Percentiles rank a stretch among this genome's conserved stretches.
phyloP scores from a whole-genome alignment of 805 yeast species.

The Metschnikowia amazonensis region DNA sequence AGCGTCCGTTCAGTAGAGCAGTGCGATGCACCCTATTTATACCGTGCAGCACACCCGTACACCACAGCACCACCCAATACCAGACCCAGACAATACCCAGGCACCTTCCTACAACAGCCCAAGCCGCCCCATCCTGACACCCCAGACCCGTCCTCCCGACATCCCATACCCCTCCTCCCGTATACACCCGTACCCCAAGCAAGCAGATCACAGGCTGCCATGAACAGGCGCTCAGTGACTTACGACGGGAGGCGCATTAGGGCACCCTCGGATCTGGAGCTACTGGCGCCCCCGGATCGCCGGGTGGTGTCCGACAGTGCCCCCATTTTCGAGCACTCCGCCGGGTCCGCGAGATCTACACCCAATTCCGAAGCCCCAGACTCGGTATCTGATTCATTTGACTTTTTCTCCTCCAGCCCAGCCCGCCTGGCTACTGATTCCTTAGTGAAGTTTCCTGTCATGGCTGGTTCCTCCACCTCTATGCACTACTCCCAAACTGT shows the following conservation, averaged over 20 bases:
- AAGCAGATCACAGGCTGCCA: not conserved
- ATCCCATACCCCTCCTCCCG: too few species aligned
- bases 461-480: not conserved
- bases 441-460: not conserved
- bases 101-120: too few species aligned
- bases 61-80: too few species aligned
- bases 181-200: too few species aligned
- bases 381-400: conserved; percentile 9
- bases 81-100: too few species aligned
- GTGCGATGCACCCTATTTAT: too few species aligned
- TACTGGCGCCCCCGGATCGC: not conserved
- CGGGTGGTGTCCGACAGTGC: not conserved
- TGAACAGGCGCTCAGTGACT: conserved; percentile 18
- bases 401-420: conserved; percentile 7
- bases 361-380: conserved; percentile 2
- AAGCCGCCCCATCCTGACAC: too few species aligned
- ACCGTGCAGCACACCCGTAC: too few species aligned
- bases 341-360: conserved; percentile 5
- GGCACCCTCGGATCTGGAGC: conserved; percentile 13
- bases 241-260: conserved; percentile 23
- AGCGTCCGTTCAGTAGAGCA: too few species aligned
- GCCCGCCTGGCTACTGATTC: not conserved
- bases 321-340: conserved; percentile 6
- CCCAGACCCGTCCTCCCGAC: too few species aligned
- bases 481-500: not conserved